These are phyloP conservation scores for Borovskyia barvae DNA, from an alignment of 208 protist genomes.

Conservation along the genomic window DNA sequence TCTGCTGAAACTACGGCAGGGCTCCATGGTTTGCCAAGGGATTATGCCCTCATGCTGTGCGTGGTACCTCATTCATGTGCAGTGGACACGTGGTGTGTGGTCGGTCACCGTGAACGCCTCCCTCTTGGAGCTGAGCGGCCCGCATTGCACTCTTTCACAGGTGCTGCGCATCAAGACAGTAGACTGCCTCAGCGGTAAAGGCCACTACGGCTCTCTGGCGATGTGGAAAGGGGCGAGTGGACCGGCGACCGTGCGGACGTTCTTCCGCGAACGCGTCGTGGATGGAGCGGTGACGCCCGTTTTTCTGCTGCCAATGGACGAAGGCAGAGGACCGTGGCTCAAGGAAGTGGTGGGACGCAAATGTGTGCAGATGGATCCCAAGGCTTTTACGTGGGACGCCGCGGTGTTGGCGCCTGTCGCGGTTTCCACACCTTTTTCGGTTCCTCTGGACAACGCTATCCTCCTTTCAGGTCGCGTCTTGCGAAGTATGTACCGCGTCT, in stretches of 20 bases:
- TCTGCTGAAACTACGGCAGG: slow-evolving; percentile 43
- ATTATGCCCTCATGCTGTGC: slow-evolving; percentile 35
- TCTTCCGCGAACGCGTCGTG: slow-evolving; percentile 21
- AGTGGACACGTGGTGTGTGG: slow-evolving; percentile 70
- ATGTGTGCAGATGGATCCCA: slow-evolving; percentile 42
- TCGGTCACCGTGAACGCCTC: slow-evolving; percentile 54
- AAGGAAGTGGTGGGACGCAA: slow-evolving; percentile 65
- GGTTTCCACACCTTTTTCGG: slow-evolving; percentile 2
- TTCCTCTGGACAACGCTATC: slow-evolving; percentile 42
- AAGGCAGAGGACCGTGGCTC: slow-evolving; percentile 78
- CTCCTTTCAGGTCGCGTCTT: slow-evolving; percentile 53
- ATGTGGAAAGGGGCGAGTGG: slow-evolving; percentile 32
- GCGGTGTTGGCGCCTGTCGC: slow-evolving; percentile 34
- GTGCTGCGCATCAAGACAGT: slow-evolving; percentile 39
- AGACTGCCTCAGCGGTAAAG: slow-evolving; percentile 47
- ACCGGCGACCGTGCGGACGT: slow-evolving; percentile 23
- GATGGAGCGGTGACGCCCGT: slow-evolving; percentile 35
- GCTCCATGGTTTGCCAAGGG: slow-evolving; percentile 46
- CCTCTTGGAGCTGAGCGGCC: slow-evolving; percentile 56
- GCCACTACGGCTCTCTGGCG: slow-evolving; percentile 70
- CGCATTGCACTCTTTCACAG: slow-evolving; percentile 46
- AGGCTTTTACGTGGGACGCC: slow-evolving; percentile 59
- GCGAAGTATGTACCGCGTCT: slow-evolving; percentile 59
- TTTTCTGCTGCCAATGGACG: slow-evolving; percentile 79
- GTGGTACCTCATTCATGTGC: slow-evolving; percentile 66